Evolutionary conservation across 176 grass and related monocot species (phyloP), one percentile per base, ranked within the genome.

Genomic region (Zizania latifolia): DNA sequence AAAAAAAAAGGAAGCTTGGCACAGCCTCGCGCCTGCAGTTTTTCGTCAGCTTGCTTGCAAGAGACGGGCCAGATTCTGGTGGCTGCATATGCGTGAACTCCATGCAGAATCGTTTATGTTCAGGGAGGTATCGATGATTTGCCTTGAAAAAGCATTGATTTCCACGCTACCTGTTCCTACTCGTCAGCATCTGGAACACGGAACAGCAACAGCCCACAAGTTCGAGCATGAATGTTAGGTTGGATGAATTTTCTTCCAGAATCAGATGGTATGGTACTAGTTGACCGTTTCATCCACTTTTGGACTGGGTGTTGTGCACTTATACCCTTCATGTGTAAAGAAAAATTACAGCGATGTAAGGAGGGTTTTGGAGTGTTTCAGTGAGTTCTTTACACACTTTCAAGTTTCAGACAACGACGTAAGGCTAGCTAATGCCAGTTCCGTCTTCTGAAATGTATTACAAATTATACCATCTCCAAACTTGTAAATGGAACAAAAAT

Each of bases 81-180:
- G 70, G 10, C 0, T 30, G 33, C 9, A 10, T n/a, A n/a, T 21
- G 9, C 51, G 10, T 14, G 7, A 1, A 28, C 15, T 2, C 64
- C 39, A 15, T 26, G 30, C 22, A 59, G 21, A 59, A 13, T 26
- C 6, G 21, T 44, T 61, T 61, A 30, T 14, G 10, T 66, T 64
- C 38, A 32, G 7, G 53, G n/a, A n/a, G n/a, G 77, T 54, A 75
- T 41, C 19, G 14, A 10, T 41, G 41, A 75, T 81, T 50, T 44
- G 54, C 19, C 40, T 11, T 4, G 32, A 75, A 32, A 62, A 80
- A 40, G 50, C n/a, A 33, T 62, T 62, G 44, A 70, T 86, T 62
- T 76, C 21, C 43, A 70, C 43, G 63, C 70, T 65, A 75, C 12
- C 31, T 33, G 10, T 26, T 53, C 22, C 43, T 13, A 15, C 23